phyloP scores from a whole-genome alignment of 768 basidiomycete genomes.

The Amanita rimosa region DNA sequence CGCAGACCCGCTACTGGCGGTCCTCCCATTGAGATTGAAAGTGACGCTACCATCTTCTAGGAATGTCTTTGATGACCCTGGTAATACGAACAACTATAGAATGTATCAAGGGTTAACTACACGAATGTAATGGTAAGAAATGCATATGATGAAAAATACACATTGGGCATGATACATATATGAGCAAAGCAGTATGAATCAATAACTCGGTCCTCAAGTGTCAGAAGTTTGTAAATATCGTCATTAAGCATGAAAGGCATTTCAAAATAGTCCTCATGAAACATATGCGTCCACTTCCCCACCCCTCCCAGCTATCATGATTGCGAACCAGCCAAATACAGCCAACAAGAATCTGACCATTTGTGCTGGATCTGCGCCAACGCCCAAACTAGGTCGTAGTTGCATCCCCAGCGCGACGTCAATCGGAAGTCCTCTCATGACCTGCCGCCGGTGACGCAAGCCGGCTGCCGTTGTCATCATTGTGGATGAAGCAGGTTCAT shows the following conservation, averaged over 20 bases:
- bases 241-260: neutral
- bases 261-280: neutral
- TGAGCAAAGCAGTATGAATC: neutral
- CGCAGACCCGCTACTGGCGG: constrained; percentile 66
- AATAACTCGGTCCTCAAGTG: neutral
- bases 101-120: constrained; percentile 1
- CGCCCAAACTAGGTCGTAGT: constrained; percentile 57
- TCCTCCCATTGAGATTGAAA: constrained; percentile 78
- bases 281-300: constrained; percentile 6
- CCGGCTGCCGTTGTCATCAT: constrained; percentile 1
- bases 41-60: constrained; percentile 77
- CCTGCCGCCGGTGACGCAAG: constrained; percentile 8
- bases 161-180: neutral
- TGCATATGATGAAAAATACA: constrained; percentile 4
- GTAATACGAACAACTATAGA: neutral
- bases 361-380: constrained; percentile 68
- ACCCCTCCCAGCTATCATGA: constrained; percentile 32
- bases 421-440: constrained; percentile 29
- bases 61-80: neutral
- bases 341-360: constrained; percentile 73
- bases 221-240: neutral
- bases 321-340: constrained; percentile 68
- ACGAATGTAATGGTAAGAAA: neutral
- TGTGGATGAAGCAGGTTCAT: constrained; percentile 11
- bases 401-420: constrained; percentile 75